Percentiles rank a stretch among this genome's conserved stretches.
phyloP scores from a whole-genome alignment of 2,329 filamentous ascomycete species.

The Cladophialophora psammophila region DNA sequence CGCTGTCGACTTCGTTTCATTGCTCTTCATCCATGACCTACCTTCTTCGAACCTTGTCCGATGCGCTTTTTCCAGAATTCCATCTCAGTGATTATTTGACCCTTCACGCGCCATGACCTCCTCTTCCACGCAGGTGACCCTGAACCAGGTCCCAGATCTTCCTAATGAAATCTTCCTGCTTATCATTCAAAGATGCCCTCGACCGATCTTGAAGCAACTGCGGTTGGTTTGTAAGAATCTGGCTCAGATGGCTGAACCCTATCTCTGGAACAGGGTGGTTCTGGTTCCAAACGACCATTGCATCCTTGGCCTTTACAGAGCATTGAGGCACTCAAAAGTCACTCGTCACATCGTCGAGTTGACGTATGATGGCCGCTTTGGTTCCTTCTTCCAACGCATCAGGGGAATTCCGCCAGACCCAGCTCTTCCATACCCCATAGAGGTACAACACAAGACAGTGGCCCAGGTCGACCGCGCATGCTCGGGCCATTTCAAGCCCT shows the following conservation, averaged over 20 bases:
- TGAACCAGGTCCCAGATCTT: constrained; percentile 25
- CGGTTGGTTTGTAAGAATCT: constrained; percentile 34
- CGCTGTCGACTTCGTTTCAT: not conserved
- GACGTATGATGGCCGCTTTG: constrained; percentile 35
- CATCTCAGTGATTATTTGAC: not conserved
- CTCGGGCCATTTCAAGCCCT: constrained; percentile 29
- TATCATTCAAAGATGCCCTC: constrained; percentile 32
- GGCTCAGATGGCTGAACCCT: constrained; percentile 32
- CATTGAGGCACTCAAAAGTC: constrained; percentile 28
- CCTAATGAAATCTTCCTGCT: constrained; percentile 36
- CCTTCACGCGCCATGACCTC: constrained; percentile 14
- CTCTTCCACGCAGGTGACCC: not conserved
- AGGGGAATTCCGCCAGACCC: constrained; percentile 19
- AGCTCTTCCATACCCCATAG: constrained; percentile 5
- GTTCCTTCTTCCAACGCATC: constrained; percentile 27
- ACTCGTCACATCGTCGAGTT: constrained; percentile 29
- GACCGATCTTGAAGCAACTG: constrained; percentile 33
- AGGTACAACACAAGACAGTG: constrained; percentile 18
- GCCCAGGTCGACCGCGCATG: constrained; percentile 21
- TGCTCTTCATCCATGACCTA: constrained; percentile 3
- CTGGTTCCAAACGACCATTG: constrained; percentile 36
- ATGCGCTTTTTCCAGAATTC: not conserved
- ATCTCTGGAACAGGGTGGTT: constrained; percentile 33
- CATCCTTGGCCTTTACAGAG: constrained; percentile 30
- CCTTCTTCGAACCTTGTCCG: not conserved